Conservation (phyloP, 495 filamentous ascomycete genomes). For the Gamarada debralockiae region DNA sequence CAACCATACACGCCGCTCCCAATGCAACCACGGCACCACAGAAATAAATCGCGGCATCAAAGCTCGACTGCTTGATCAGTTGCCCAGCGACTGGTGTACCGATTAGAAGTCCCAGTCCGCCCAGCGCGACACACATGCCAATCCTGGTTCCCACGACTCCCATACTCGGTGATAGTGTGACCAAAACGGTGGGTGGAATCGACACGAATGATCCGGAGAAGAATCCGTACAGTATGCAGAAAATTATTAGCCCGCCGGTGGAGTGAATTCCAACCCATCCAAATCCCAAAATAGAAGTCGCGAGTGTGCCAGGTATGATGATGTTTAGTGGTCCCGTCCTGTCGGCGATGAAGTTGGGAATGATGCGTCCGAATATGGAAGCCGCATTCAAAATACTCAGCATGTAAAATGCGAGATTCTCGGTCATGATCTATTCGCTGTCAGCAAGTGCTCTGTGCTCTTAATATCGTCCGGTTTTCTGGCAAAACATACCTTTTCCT, state of each 20-base stretch:
- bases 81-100: conserved; percentile 68
- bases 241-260: conserved; percentile 50
- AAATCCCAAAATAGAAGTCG: conserved; percentile 51
- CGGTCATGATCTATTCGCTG: conserved; percentile 28
- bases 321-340: conserved; percentile 55
- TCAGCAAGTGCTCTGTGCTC: too few relatives aligned
- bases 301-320: conserved; percentile 48
- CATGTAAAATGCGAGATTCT: conserved; percentile 59
- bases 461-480: too few relatives aligned
- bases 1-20: background rate
- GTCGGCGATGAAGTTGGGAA: conserved; percentile 65
- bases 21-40: background rate
- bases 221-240: conserved; percentile 64
- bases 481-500: conserved; percentile 36
- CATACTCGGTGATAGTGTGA: conserved; percentile 63
- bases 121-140: conserved; percentile 60
- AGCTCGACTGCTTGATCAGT: background rate
- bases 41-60: background rate
- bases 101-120: conserved; percentile 56
- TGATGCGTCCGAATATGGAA: conserved; percentile 58
- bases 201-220: conserved; percentile 60
- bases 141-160: conserved; percentile 62
- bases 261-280: conserved; percentile 58
- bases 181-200: conserved; percentile 49
- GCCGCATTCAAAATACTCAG: conserved; percentile 72